Evolutionary conservation across 805 yeast genomes (phyloP), one percentile per base, ranked within the genome.

Genomic region (Yarrowia bubula): DNA sequence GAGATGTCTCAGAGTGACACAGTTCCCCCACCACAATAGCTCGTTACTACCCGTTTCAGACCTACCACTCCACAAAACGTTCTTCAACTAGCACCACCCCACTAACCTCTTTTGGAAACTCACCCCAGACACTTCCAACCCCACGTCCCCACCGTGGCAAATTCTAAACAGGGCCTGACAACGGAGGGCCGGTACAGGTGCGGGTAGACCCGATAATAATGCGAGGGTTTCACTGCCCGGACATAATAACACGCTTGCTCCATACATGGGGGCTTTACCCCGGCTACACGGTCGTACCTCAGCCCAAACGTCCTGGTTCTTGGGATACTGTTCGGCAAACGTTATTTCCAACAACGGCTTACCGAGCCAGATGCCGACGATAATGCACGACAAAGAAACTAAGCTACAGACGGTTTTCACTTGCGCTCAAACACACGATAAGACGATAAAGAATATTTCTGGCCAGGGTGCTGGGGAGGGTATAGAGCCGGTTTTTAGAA

Each of bases 331-430:
- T 22, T 47, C 58, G 58, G 43, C 43, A n/a, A 51, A 51, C 58
- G 28, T 38, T 51, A 51, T 10, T 33, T 48, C 31, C 43, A 38
- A 51, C 43, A 51, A 51, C 58, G 58, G 58, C 58, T 22, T 37
- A 51, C 58, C 58, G 58, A 51, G 58, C 58, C 43, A 51, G 58
- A 51, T 51, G 58, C 58, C 58, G 58, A 51, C 58, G 58, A 51
- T 51, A 51, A 51, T 38, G 58, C 58, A 51, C 58, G 58, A 51
- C 58, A 51, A 51, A 51, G 58, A 51, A 51, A 38, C 43, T 51
- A 38, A 48, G 58, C 58, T 51, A 38, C 58, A 51, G 58, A 51
- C 42, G 43, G 43, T 18, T 37, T 51, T 38, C 43, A 37, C 43
- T 51, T 51, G 58, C 58, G 58, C 58, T 22, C 58, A 51, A 51